Base-by-base conservation (phyloP, 306 rosid genomes). In the Leucaena leucocephala region DNA sequence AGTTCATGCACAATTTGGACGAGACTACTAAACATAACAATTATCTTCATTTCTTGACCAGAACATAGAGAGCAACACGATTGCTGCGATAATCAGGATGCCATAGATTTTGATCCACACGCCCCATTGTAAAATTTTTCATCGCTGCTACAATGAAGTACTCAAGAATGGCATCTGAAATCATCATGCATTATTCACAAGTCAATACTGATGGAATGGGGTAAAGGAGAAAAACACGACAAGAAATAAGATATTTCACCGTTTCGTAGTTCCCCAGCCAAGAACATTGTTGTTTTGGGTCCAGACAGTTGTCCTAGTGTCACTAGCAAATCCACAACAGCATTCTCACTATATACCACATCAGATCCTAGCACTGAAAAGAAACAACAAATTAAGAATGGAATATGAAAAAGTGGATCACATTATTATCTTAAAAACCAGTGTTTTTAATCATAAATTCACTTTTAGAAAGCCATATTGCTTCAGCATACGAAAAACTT, bases 231-330 rank as follows among this genome's bases (percentile, higher is more conserved):
- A 22, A 27, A 49, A 72, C 46, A 68, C 27, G 27, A 8, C 13
- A 36, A 54, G 76, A 45, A 27, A 27, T 34, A 52, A 65, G 19
- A 73, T 21, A 7, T 48, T 50, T 77, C 80, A 91, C 97, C 96
- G 62, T 93, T 92, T 75, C 97, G 77, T 66, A 91, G 94, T 72
- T 89, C 98, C 22, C 98, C 98, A 4, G 92, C 93, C 87, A 93
- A 84, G 79, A 91, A 75, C 34, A 93, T 86, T 27, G 98, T 93
- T 61, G 98, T 91, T 54, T 89, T 82, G 34, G 89, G 63, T 9
- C 96, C 96, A 11, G 87, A 91, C 80, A 93, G 94, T 40, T 89
- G 88, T 76, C 39, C 79, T 68, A 93, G 85, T 22, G 97, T 88
- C 72, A 86, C 85, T 78, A 93, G 80, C 83, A 93, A 84, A 85